These are phyloP conservation scores for Nelumbo lutea DNA, from an alignment of 164 flowering plant species.

Conservation along the genomic window DNA sequence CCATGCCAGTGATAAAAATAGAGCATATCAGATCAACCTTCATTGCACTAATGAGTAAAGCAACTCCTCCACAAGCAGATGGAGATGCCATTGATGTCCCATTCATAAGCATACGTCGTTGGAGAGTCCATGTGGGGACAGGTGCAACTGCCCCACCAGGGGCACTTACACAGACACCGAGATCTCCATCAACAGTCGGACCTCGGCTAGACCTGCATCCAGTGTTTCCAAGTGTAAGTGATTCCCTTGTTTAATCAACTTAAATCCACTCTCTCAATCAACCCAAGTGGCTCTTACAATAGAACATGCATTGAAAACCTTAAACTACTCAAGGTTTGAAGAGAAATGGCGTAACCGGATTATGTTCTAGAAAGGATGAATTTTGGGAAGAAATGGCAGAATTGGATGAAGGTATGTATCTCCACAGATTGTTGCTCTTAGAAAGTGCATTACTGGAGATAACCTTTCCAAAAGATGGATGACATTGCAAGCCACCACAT, in stretches of 20 bases:
- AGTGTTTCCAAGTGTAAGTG: slow-evolving; percentile 9
- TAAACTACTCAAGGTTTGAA: no score
- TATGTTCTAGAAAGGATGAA: no score
- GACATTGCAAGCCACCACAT: no score
- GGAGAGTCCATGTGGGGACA: slow-evolving; percentile 98
- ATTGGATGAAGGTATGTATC: no score
- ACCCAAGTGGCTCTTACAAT: neutral
- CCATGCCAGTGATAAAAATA: slow-evolving; percentile 7
- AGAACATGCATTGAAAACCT: no score
- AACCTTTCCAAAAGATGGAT: no score
- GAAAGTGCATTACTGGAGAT: no score
- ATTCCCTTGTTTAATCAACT: no score
- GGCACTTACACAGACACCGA: slow-evolving; percentile 93
- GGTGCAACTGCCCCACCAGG: slow-evolving; percentile 99
- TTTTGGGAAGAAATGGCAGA: no score
- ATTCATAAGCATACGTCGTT: slow-evolving; percentile 97
- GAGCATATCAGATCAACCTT: slow-evolving; percentile 44
- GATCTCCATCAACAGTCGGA: slow-evolving; percentile 91
- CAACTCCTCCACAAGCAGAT: slow-evolving; percentile 98
- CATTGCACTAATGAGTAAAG: slow-evolving; percentile 79
- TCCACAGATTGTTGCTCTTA: no score
- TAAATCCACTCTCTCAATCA: neutral
- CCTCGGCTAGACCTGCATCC: slow-evolving; percentile 96
- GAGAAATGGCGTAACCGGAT: no score
- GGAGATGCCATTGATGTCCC: slow-evolving; percentile 99